These are phyloP conservation scores for Globisporangium spiculum DNA, from an alignment of 352 stramenopile species.

Conservation along the genomic window DNA sequence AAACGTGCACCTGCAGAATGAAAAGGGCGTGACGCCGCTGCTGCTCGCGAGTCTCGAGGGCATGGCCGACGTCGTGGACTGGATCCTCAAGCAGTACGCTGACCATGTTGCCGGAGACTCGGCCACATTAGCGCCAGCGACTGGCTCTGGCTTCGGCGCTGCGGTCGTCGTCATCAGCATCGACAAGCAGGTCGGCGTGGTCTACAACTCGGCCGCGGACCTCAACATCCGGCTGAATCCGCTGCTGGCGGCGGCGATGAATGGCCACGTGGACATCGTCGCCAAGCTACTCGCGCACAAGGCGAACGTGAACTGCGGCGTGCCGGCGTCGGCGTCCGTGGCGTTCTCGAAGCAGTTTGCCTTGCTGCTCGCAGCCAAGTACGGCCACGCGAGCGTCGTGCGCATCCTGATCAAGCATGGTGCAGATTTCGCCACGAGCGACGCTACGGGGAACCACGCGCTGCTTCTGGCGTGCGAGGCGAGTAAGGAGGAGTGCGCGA, in stretches of 20 bases:
- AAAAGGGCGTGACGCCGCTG: slow-evolving; percentile 67
- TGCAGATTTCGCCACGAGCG: slow-evolving; percentile 32
- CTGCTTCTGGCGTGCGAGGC: slow-evolving; percentile 56
- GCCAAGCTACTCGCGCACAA: slow-evolving; percentile 42
- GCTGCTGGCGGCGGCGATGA: slow-evolving; percentile 67
- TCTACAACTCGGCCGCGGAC: slow-evolving; percentile 70
- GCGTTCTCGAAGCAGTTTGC: slow-evolving; percentile 35
- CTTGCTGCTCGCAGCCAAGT: slow-evolving; percentile 90
- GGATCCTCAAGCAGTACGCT: slow-evolving; percentile 26
- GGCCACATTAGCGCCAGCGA: not conserved
- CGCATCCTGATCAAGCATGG: slow-evolving; percentile 59
- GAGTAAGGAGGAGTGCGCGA: slow-evolving; percentile 45
- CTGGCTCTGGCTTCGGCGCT: not conserved
- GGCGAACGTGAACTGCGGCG: slow-evolving; percentile 18
- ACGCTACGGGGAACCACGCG: slow-evolving; percentile 47
- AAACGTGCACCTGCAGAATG: slow-evolving; percentile 46
- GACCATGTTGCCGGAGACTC: not conserved
- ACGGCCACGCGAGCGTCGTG: slow-evolving; percentile 87
- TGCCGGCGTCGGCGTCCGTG: slow-evolving; percentile 13
- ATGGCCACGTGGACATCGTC: slow-evolving; percentile 62
- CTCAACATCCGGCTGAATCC: slow-evolving; percentile 56
- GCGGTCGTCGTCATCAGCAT: slow-evolving; percentile 13
- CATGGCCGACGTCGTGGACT: slow-evolving; percentile 40
- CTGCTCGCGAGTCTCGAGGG: slow-evolving; percentile 72
- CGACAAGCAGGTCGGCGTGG: slow-evolving; percentile 56